A percentile compares a stretch with the other conserved stretches of the same genome.
phyloP scores from a whole-genome alignment of 768 basidiomycete genomes.

The Suillus fuscotomentosus region DNA sequence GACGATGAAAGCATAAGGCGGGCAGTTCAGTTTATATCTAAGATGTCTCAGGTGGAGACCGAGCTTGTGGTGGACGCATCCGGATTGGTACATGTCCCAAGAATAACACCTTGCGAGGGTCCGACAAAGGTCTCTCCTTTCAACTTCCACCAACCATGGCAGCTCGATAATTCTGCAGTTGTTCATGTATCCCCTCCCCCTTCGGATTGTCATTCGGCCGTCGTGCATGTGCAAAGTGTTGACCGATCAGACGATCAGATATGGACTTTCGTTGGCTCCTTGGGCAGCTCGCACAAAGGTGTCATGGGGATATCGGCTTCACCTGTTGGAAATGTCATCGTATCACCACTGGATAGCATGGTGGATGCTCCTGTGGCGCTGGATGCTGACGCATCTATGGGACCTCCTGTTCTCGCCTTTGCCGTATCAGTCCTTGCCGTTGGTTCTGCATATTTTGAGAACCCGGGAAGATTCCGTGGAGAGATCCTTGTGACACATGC shows the following conservation, averaged over 20 bases:
- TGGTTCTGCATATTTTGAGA: background rate
- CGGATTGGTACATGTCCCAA: background rate
- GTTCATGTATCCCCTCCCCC: background rate
- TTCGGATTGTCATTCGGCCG: background rate
- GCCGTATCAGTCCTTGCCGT: conserved; percentile 1
- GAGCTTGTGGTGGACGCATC: conserved; percentile 3
- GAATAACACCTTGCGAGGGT: background rate
- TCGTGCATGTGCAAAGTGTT: background rate
- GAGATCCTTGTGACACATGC: conserved; percentile 2
- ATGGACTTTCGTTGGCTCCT: conserved; percentile 4
- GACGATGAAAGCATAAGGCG: background rate
- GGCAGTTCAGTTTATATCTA: background rate
- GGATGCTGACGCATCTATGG: background rate
- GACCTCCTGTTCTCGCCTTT: background rate
- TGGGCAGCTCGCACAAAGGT: background rate
- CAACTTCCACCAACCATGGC: background rate
- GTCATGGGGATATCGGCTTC: background rate
- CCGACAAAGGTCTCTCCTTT: background rate
- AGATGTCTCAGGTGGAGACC: background rate
- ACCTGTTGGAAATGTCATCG: background rate
- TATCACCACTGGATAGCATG: background rate
- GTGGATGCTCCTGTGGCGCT: background rate
- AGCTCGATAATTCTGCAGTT: background rate
- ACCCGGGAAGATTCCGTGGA: background rate
- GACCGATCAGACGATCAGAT: background rate